Conservation (phyloP, 1,139 yeast species). For the Blastobotrys petasosporus region DNA sequence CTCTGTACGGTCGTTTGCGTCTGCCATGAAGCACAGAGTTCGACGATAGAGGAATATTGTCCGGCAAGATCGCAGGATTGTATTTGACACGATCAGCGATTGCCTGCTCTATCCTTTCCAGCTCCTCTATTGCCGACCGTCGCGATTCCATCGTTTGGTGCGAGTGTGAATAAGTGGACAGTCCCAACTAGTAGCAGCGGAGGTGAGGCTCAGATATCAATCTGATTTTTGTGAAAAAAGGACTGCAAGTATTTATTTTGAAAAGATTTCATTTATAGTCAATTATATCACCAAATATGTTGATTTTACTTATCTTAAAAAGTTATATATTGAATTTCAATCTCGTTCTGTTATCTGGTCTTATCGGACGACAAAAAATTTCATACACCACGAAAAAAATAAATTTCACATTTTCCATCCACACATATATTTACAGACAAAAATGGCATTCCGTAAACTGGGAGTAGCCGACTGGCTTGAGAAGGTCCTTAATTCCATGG, state of each 20-base stretch:
- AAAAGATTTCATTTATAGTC: no score
- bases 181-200: background rate
- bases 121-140: constrained; percentile 43
- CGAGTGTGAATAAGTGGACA: constrained; percentile 3
- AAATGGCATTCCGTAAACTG: constrained; percentile 46
- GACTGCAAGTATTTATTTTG: no score
- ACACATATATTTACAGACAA: background rate
- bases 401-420: background rate
- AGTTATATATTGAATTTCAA: no score
- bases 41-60: constrained; percentile 20
- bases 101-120: constrained; percentile 53
- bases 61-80: constrained; percentile 45
- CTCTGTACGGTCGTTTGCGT: constrained; percentile 39
- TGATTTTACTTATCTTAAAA: no score
- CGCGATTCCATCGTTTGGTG: constrained; percentile 31
- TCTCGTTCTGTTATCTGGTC: background rate
- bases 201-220: background rate
- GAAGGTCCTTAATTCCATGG: constrained; percentile 77
- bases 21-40: constrained; percentile 30
- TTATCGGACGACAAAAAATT: constrained; percentile 6
- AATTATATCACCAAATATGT: no score
- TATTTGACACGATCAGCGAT: constrained; percentile 44
- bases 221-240: no score
- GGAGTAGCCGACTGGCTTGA: constrained; percentile 85
- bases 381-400: background rate